Evolutionary conservation across 2,329 filamentous ascomycete species (phyloP).

Genomic region (Fusarium acutatum): DNA sequence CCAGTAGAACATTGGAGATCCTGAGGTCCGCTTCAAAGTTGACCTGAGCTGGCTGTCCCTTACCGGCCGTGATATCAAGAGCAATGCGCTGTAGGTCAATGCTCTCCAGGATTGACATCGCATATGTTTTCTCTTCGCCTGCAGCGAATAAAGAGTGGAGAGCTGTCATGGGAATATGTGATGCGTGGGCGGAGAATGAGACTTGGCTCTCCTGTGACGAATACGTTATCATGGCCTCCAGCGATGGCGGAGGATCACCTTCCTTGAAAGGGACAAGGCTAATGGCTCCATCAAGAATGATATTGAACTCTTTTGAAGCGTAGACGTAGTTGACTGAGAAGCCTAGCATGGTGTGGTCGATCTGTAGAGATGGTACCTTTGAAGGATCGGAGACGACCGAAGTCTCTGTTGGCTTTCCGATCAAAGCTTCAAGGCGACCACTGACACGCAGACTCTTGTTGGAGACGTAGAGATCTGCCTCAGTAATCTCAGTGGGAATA

Average conservation of each 20-base stretch:
- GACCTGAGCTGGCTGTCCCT: accelerated
- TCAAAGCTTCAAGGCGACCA: not conserved
- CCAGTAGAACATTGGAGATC: accelerated
- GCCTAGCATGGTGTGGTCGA: accelerated
- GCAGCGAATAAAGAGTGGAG: accelerated
- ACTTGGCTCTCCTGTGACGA: not conserved
- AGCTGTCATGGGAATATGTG: not conserved
- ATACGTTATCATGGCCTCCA: not conserved
- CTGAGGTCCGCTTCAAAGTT: accelerated
- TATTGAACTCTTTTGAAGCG: accelerated
- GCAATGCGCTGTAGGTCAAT: not conserved
- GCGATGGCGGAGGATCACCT: accelerated
- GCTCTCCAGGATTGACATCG: accelerated
- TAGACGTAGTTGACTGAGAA: not conserved
- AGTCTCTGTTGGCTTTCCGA: accelerated
- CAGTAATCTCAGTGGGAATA: accelerated
- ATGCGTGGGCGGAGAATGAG: accelerated
- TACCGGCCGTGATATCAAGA: accelerated
- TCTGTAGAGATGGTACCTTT: not conserved
- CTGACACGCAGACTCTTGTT: accelerated
- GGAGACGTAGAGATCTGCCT: not conserved
- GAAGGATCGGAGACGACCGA: accelerated
- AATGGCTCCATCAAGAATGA: not conserved
- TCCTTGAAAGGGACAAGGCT: accelerated
- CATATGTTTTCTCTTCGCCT: accelerated